Base-by-base conservation (phyloP, 2,329 filamentous ascomycete genomes). In the Falciphora oryzae region DNA sequence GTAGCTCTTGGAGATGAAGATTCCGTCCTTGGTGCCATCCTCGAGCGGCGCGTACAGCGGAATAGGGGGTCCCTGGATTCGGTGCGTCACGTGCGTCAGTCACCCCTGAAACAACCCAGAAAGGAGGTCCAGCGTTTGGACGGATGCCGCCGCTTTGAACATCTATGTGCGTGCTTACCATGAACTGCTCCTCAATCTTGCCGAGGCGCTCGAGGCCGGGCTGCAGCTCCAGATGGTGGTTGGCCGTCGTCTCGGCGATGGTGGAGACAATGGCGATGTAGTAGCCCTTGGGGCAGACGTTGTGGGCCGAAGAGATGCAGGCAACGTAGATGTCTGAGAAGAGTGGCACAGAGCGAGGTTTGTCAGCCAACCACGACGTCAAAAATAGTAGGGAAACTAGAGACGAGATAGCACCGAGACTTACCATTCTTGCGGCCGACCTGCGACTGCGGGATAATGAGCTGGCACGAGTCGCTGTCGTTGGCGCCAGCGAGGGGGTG, bases 1-100 rank as follows among this genome's bases (percentile, higher is more conserved):
- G 79, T 99, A 99, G 82, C 92, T 97, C 88, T 96, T 97, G 73
- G 93, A 97, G 76, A 99, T 93, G 82, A 93, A 99, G 77, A 99
- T 89, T 78, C 93, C 93, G 82, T 97, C 93, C 71, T 88, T 90
- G 70, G 81, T 83, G 68, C 95, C 95, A 73, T 89, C 86, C 73
- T 92, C 90, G 61, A 94, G 77, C 28, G 95, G 96, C 79, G 96
- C 93, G 78, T 97, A 98, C 67, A 99, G 85, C 63, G 95, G 93
- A 70, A 97, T 97, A 25, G 95, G 92, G 35, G 92, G 81, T 31
- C 92, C 85, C 85, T 88, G 61, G 44, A 31, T 50, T n/a, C 60
- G 35, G 38, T 18, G 57, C 8, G 16, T 31, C 44, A 57, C 32
- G 27, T n/a, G 10, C 25, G 56, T 65, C 58, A 65, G 63, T 28